These are phyloP conservation scores for Helianthus annuus DNA, from an alignment of 129 eudicot species.

Conservation along the genomic window DNA sequence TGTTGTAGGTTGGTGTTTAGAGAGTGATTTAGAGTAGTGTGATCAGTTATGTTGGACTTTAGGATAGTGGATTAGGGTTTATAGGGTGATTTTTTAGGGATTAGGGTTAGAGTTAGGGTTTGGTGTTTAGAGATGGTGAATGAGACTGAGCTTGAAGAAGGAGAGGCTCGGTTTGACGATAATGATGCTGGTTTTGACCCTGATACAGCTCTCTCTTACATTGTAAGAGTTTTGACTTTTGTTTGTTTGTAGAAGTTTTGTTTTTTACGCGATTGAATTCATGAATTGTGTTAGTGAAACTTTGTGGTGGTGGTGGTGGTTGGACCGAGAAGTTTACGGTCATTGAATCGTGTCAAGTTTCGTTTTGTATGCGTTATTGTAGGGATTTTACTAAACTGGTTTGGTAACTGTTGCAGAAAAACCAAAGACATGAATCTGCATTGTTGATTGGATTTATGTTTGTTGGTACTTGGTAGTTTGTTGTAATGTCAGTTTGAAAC, in stretches of 20 bases:
- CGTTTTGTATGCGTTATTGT: neutral
- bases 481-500: neutral
- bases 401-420: neutral
- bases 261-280: neutral
- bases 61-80: conserved; percentile 58
- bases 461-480: neutral
- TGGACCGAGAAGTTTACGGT: conserved; percentile 9
- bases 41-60: conserved; percentile 63
- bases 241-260: neutral
- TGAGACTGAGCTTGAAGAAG: conserved; percentile 75
- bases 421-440: conserved; percentile 7
- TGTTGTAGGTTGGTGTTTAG: conserved; percentile 28
- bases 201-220: conserved; percentile 81
- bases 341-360: neutral
- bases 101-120: conserved; percentile 37
- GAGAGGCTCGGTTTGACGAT: conserved; percentile 61
- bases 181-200: conserved; percentile 61
- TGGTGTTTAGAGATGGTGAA: conserved; percentile 46
- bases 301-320: neutral
- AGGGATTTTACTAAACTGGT: conserved; percentile 5
- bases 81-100: conserved; percentile 31
- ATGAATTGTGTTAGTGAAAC: conserved; percentile 2
- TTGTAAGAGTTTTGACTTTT: conserved; percentile 63
- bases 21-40: conserved; percentile 30
- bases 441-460: conserved; percentile 16